Evolutionary conservation across 129 eudicot genomes (phyloP), one percentile per base, ranked within the genome.

Genomic region (Escallonia herrerae): DNA sequence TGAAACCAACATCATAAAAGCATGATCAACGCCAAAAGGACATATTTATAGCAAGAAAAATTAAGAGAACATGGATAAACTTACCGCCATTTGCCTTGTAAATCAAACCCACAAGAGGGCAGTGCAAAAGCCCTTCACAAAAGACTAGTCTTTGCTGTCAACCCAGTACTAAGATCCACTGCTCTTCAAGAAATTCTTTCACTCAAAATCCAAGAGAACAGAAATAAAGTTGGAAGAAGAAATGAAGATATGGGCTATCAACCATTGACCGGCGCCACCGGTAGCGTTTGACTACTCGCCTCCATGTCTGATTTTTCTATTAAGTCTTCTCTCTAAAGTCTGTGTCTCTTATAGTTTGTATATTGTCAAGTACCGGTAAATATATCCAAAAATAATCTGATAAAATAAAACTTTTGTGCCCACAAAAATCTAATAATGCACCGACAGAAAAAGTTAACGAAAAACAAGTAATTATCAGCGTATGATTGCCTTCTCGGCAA

Each of bases 211-310:
- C 46, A 40, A 61, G 44, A 60, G 37, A 11, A 12, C 3, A 15
- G 42, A 45, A 55, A 47, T 43, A 54, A 60, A 43, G 67, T 40
- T 6, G 51, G 50, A 33, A 37, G 22, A 8, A 71, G 66, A 54
- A 73, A 69, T 38, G 42, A 42, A 40, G 72, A 54, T 78, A 70
- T 65, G 80, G 81, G 64, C 79, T 62, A 79, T 65, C 74, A 76
- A 81, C 67, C 84, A 78, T 75, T 84, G 88, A 87, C 95, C 65
- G 82, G 87, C 67, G 86, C 83, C 83, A 81, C 82, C 85, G 90
- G 88, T 81, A 64, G 79, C 67, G 61, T 79, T 84, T 87, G 95
- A 87, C 90, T 64, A 81, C 68, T 86, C 76, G 14, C 60, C 51
- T 50, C 40, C 52, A 64, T 10, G 65, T 48, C 60, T 48, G 11